Conservation (phyloP, 2,329 filamentous ascomycete genomes). For the Monilinia fructicola region DNA sequence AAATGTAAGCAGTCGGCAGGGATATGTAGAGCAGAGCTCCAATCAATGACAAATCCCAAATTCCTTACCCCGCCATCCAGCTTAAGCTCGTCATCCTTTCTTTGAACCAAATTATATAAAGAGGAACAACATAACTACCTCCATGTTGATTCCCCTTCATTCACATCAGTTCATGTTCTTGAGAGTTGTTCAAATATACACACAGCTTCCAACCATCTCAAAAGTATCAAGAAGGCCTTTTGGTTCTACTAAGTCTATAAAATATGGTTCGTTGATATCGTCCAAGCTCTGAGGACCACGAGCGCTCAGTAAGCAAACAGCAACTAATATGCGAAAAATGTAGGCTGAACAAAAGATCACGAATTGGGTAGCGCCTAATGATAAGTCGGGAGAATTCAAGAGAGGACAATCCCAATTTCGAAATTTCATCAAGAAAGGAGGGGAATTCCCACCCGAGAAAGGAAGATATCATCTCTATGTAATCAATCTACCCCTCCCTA, state of each 20-base stretch:
- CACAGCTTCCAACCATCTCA: constrained; percentile 13
- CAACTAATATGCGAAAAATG: constrained; percentile 15
- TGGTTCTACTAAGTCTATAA: constrained; percentile 1
- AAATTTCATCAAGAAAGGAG: constrained; percentile 60
- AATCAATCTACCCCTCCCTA: constrained; percentile 87
- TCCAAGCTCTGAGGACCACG: neutral
- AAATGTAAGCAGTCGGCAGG: constrained; percentile 17
- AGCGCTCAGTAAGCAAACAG: neutral
- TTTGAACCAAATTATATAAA: constrained; percentile 12
- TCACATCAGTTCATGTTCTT: constrained; percentile 23
- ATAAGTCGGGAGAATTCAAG: constrained; percentile 90
- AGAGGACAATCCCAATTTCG: constrained; percentile 81
- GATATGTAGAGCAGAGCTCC: neutral
- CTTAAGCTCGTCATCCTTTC: constrained; percentile 12
- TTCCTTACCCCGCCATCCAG: constrained; percentile 18
- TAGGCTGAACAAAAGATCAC: constrained; percentile 58
- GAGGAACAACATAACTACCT: neutral
- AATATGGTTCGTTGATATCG: constrained; percentile 25
- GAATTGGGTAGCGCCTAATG: constrained; percentile 76
- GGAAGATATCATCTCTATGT: constrained; percentile 88
- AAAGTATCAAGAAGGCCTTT: constrained; percentile 14
- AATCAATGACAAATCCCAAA: constrained; percentile 20
- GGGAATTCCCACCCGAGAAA: constrained; percentile 73
- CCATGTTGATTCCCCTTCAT: too few relatives aligned
- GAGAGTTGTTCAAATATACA: constrained; percentile 17